A percentile compares a stretch with the other conserved stretches of the same genome.
Conservation (phyloP, 1,139 yeast genomes). For the Lodderomyces margitis region DNA sequence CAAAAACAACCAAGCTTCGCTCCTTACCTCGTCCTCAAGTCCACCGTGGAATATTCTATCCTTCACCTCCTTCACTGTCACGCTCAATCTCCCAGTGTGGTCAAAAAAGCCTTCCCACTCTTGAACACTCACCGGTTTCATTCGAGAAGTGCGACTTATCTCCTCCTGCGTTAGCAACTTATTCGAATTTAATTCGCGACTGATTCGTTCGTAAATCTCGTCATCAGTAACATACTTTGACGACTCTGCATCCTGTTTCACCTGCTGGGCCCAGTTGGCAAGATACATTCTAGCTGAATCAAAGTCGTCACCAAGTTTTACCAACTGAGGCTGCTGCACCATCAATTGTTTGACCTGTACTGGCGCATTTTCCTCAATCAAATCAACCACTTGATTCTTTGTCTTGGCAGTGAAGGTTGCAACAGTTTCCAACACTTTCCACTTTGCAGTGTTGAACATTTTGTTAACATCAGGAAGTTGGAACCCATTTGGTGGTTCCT, state of each 20-base stretch:
- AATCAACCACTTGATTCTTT: slow-evolving; percentile 54
- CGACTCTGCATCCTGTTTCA: slow-evolving; percentile 87
- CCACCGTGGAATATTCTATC: slow-evolving; percentile 91
- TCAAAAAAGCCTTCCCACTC: slow-evolving; percentile 91
- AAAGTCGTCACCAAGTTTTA: slow-evolving; percentile 80
- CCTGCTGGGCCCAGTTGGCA: slow-evolving; percentile 97
- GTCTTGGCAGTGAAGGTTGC: slow-evolving; percentile 79
- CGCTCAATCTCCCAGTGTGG: slow-evolving; percentile 63
- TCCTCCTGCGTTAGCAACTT: slow-evolving; percentile 60
- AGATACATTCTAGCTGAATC: slow-evolving; percentile 88
- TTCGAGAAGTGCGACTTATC: slow-evolving; percentile 57
- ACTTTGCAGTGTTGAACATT: slow-evolving; percentile 66
- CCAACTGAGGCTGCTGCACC: slow-evolving; percentile 76
- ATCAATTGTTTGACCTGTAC: slow-evolving; percentile 61
- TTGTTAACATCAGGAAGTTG: slow-evolving; percentile 44
- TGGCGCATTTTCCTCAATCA: slow-evolving; percentile 67
- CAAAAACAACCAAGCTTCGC: slow-evolving; percentile 83
- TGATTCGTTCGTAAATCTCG: slow-evolving; percentile 56
- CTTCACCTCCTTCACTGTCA: slow-evolving; percentile 76
- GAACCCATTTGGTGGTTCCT: slow-evolving; percentile 20
- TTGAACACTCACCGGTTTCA: slow-evolving; percentile 61
- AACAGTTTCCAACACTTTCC: slow-evolving; percentile 82
- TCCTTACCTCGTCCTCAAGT: slow-evolving; percentile 54
- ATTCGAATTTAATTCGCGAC: slow-evolving; percentile 67
- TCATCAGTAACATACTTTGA: slow-evolving; percentile 59